These are phyloP conservation scores for Populus pruinosa DNA, from an alignment of 345 rosid species.

Conservation along the genomic window DNA sequence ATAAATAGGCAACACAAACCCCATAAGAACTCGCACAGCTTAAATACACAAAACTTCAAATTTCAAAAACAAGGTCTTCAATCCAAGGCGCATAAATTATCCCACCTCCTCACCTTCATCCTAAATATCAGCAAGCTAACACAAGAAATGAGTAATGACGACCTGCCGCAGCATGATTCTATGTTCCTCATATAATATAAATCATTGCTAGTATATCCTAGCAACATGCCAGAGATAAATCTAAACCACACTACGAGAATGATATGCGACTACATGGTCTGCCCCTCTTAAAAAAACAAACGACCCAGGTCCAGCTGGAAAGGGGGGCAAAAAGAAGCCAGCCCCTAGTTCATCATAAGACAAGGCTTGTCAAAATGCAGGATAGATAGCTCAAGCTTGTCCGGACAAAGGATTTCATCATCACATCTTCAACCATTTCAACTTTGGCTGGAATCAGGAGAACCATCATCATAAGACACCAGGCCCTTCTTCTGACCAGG, in stretches of 20 bases:
- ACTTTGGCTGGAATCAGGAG: slow-evolving; percentile 45
- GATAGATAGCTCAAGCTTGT: neutral
- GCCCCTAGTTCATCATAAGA: neutral
- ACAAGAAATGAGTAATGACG: neutral
- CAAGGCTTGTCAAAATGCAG: neutral
- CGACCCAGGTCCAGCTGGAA: neutral
- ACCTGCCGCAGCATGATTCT: neutral
- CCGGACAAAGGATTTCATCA: neutral
- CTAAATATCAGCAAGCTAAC: neutral
- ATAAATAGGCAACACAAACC: neutral
- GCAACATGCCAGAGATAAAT: slow-evolving; percentile 6
- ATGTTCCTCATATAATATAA: neutral
- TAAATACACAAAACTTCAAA: neutral
- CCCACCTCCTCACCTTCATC: neutral
- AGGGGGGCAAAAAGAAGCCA: neutral
- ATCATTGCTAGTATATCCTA: neutral
- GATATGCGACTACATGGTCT: neutral
- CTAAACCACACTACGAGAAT: neutral
- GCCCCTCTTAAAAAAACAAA: neutral
- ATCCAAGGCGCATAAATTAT: neutral
- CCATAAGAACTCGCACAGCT: neutral
- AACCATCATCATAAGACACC: slow-evolving; percentile 73
- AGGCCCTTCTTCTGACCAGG: slow-evolving; percentile 51
- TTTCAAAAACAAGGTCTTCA: neutral
- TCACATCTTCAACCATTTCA: slow-evolving; percentile 10